Evolutionary conservation across 179 eudicot species (phyloP).

Genomic region (Actinidia arguta): DNA sequence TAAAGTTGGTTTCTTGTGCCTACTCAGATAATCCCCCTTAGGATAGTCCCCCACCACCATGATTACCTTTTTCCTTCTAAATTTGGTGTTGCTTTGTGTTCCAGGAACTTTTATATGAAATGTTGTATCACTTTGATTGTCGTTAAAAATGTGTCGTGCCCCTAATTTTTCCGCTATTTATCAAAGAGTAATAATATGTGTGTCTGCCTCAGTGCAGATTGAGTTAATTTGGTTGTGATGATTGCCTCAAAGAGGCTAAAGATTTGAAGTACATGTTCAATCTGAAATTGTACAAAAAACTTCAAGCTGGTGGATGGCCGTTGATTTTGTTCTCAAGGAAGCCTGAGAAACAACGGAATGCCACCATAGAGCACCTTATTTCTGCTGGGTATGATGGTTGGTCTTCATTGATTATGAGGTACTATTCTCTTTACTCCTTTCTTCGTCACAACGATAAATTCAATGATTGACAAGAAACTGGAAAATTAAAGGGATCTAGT

Average conservation of each 20-base stretch:
- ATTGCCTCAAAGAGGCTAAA: constrained; percentile 29
- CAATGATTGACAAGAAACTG: not conserved
- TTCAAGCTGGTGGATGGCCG: constrained; percentile 44
- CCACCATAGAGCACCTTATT: constrained; percentile 34
- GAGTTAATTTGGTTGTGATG: constrained; percentile 18
- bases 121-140: not conserved
- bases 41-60: not conserved
- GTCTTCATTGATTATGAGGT: constrained; percentile 51
- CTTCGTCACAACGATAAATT: not conserved
- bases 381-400: constrained; percentile 41
- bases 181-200: not conserved
- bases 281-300: constrained; percentile 35
- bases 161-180: not conserved
- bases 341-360: constrained; percentile 35
- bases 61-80: not conserved
- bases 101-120: not conserved
- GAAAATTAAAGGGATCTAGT: not conserved
- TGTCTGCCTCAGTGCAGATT: constrained; percentile 23
- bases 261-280: constrained; percentile 24
- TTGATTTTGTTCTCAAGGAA: constrained; percentile 46
- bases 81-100: not conserved
- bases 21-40: not conserved
- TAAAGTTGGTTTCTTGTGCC: not conserved
- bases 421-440: constrained; percentile 5
- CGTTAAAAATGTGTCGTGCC: too few species aligned